Conservation (phyloP, 2,329 filamentous ascomycete genomes). For the Penicillium frequentans region DNA sequence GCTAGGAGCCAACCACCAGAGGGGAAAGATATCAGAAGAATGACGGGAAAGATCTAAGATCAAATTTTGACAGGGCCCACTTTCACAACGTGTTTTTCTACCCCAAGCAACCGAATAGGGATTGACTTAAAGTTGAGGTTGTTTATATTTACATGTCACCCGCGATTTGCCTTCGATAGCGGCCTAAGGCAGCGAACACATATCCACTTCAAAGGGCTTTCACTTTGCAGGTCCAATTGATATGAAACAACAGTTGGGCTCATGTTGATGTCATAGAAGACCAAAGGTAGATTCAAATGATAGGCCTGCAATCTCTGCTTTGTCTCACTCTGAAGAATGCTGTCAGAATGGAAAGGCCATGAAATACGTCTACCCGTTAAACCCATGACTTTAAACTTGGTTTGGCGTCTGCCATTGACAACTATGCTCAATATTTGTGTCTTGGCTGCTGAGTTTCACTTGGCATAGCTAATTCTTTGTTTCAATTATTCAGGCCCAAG, state of each 20-base stretch:
- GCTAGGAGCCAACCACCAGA: constrained; percentile 3
- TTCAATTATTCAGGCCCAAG: neutral
- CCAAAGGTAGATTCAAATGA: neutral
- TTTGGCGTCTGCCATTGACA: neutral
- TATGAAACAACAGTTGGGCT: neutral
- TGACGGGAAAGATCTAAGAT: constrained; percentile 2
- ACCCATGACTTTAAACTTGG: neutral
- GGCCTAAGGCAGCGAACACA: constrained; percentile 13
- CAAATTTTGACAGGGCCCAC: constrained; percentile 1
- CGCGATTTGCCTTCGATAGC: constrained; percentile 8
- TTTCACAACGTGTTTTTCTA: constrained; percentile 1
- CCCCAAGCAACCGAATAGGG: constrained; percentile 1
- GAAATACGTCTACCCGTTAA: neutral
- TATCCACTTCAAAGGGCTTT: neutral
- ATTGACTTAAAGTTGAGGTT: constrained; percentile 8
- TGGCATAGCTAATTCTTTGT: neutral
- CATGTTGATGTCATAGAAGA: neutral
- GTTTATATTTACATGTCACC: constrained; percentile 18
- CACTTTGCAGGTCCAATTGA: neutral
- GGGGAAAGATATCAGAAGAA: neutral
- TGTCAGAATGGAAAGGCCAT: neutral
- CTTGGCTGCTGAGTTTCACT: neutral
- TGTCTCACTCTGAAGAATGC: too few relatives aligned
- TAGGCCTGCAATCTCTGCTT: neutral
- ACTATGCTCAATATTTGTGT: neutral